Conservation (phyloP, 805 yeast genomes). For the Blastobotrys terrestris region DNA sequence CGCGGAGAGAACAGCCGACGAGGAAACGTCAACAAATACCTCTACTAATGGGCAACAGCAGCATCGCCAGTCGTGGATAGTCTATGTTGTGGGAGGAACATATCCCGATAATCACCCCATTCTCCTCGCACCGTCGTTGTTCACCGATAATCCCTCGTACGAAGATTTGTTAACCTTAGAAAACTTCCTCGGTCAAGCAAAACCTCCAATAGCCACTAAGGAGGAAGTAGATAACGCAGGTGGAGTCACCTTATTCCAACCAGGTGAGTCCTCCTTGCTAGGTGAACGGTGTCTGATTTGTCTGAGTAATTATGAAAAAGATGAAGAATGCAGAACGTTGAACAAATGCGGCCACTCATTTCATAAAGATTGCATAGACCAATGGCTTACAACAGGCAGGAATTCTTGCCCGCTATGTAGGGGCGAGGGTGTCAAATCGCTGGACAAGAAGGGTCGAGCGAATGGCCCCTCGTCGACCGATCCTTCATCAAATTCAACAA, state of each 20-base stretch:
- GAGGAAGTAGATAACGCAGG: slow-evolving; percentile 39
- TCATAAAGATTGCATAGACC: slow-evolving; percentile 52
- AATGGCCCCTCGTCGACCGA: not conserved
- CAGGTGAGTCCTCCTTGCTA: slow-evolving; percentile 15
- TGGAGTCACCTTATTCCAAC: slow-evolving; percentile 24
- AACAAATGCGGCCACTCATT: slow-evolving; percentile 44
- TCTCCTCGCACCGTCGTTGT: slow-evolving; percentile 41
- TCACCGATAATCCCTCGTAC: slow-evolving; percentile 45
- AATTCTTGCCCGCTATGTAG: slow-evolving; percentile 58
- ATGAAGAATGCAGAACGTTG: slow-evolving; percentile 43
- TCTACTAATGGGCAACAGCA: not conserved
- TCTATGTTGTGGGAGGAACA: slow-evolving; percentile 54
- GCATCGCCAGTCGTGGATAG: slow-evolving; percentile 48
- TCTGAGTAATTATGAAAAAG: slow-evolving; percentile 41
- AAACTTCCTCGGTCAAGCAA: slow-evolving; percentile 41
- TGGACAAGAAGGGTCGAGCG: not conserved
- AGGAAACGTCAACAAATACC: no score
- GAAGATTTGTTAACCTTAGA: slow-evolving; percentile 46
- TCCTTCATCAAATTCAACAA: not conserved
- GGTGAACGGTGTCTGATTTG: slow-evolving; percentile 48
- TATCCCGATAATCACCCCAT: slow-evolving; percentile 46
- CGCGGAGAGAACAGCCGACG: not conserved
- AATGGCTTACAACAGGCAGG: slow-evolving; percentile 48
- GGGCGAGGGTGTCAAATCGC: slow-evolving; percentile 34
- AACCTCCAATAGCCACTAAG: slow-evolving; percentile 38